phyloP scores from a whole-genome alignment of 202 grass and related monocot genomes.

The Schoenoplectus triqueter region DNA sequence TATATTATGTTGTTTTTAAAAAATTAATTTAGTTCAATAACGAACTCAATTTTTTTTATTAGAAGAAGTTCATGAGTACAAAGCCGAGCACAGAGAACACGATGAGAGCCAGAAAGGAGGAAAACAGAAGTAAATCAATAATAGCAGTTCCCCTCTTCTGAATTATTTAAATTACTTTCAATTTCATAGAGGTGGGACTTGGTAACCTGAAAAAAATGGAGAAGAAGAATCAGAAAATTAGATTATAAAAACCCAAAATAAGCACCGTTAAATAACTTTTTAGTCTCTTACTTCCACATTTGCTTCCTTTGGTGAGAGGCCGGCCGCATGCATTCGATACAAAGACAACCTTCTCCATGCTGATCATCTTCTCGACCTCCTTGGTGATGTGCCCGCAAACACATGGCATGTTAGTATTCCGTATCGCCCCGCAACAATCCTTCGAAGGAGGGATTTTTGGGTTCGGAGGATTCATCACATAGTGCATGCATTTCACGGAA shows the following conservation, averaged over 20 bases:
- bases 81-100: neutral
- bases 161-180: neutral
- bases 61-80: slow-evolving; percentile 13
- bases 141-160: neutral
- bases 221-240: neutral
- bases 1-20: neutral
- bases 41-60: neutral
- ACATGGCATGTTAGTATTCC: slow-evolving; percentile 33
- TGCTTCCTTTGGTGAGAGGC: slow-evolving; percentile 43
- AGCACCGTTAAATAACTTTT: neutral
- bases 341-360: slow-evolving; percentile 44
- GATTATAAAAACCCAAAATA: neutral
- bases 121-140: neutral
- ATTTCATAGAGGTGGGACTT: slow-evolving; percentile 12
- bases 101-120: neutral
- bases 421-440: slow-evolving; percentile 35
- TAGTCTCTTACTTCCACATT: slow-evolving; percentile 36
- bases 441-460: slow-evolving; percentile 39
- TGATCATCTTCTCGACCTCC: slow-evolving; percentile 29
- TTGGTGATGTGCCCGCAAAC: slow-evolving; percentile 30
- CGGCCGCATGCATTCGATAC: slow-evolving; percentile 22
- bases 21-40: neutral
- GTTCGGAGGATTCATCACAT: slow-evolving; percentile 34
- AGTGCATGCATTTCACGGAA: slow-evolving; percentile 29
- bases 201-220: slow-evolving; percentile 30